phyloP scores from a whole-genome alignment of 2,329 filamentous ascomycete species.

The Fusarium multiceps region DNA sequence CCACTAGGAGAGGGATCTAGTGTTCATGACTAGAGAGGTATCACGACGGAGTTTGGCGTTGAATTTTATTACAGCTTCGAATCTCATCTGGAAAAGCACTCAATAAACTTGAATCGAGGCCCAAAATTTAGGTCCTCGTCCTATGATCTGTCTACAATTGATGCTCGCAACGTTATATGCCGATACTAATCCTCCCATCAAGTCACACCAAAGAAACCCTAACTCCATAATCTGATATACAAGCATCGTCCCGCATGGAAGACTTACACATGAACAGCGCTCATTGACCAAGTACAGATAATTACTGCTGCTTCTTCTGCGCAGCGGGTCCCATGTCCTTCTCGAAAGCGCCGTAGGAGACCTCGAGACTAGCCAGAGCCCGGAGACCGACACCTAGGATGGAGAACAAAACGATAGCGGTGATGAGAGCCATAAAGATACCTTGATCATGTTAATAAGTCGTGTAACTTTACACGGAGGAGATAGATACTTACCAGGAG shows the following conservation, averaged over 20 bases:
- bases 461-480: not conserved
- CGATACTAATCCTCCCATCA: conserved; percentile 41
- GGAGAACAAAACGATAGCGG: conserved; percentile 75
- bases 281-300: conserved; percentile 13
- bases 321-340: conserved; percentile 93
- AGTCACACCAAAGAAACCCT: conserved; percentile 44
- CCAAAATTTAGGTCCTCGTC: conserved; percentile 16
- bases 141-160: conserved; percentile 36
- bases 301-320: conserved; percentile 76
- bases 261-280: conserved; percentile 25
- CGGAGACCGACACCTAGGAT: conserved; percentile 83
- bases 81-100: conserved; percentile 29
- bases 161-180: conserved; percentile 37
- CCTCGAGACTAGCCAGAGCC: conserved; percentile 82
- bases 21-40: conserved; percentile 18
- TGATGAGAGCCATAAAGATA: conserved; percentile 87
- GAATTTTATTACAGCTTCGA: conserved; percentile 23
- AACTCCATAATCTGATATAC: conserved; percentile 49
- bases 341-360: conserved; percentile 94
- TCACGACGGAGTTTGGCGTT: conserved; percentile 45
- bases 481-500: conserved; percentile 69
- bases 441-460: conserved; percentile 61
- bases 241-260: conserved; percentile 29
- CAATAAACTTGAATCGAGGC: conserved; percentile 20
- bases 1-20: not conserved